Conservation (phyloP, 768 basidiomycete species). For the Mycena metata region DNA sequence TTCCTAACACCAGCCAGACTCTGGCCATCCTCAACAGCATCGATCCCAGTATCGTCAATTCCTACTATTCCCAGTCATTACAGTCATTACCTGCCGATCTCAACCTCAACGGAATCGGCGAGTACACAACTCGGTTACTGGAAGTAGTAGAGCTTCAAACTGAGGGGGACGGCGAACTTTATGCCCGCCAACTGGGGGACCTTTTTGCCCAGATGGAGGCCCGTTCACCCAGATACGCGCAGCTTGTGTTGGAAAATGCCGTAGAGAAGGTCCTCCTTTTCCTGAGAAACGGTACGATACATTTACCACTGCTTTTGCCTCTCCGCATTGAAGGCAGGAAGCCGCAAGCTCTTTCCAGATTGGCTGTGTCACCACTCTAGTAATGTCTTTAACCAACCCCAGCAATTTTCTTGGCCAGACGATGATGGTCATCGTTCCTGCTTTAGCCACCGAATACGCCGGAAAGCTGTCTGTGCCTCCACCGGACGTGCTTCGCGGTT, state of each 20-base stretch:
- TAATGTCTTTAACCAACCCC: slow-evolving; percentile 59
- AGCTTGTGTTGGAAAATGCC: slow-evolving; percentile 64
- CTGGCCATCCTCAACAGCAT: slow-evolving; percentile 68
- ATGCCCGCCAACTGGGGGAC: slow-evolving; percentile 65
- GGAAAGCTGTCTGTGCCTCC: slow-evolving; percentile 66
- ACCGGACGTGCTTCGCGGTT: slow-evolving; percentile 59
- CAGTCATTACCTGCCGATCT: slow-evolving; percentile 52
- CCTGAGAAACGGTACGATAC: slow-evolving; percentile 62
- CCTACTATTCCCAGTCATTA: slow-evolving; percentile 64
- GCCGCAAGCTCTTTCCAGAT: slow-evolving; percentile 57
- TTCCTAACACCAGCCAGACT: slow-evolving; percentile 59
- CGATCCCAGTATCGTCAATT: slow-evolving; percentile 69
- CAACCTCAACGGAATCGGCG: slow-evolving; percentile 53
- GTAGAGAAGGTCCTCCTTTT: slow-evolving; percentile 69
- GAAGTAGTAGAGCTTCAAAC: slow-evolving; percentile 66
- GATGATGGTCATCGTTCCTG: slow-evolving; percentile 74
- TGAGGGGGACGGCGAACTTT: slow-evolving; percentile 67
- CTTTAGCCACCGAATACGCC: slow-evolving; percentile 75
- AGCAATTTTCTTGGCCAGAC: slow-evolving; percentile 64
- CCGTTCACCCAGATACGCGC: slow-evolving; percentile 44
- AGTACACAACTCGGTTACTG: slow-evolving; percentile 62
- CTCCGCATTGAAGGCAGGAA: slow-evolving; percentile 41
- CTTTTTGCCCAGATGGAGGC: slow-evolving; percentile 56
- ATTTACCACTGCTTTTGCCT: slow-evolving; percentile 16
- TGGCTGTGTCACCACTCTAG: slow-evolving; percentile 58